Conservation (phyloP, 192 early-diverging fungal species). For the Backusella circina region DNA sequence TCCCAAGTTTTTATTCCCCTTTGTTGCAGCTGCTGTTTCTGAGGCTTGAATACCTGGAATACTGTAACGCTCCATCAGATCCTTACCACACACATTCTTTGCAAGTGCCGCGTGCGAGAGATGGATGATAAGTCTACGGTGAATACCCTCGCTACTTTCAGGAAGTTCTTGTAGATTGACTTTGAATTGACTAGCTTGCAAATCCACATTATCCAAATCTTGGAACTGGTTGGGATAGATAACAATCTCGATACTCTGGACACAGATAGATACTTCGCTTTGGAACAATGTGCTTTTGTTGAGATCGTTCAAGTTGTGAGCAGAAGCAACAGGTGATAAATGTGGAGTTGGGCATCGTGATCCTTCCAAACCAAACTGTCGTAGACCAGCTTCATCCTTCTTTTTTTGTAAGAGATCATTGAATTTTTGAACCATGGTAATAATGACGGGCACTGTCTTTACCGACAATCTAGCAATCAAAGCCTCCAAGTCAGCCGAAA, state of each 20-base stretch:
- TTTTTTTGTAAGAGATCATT: slow-evolving; percentile 56
- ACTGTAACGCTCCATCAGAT: background rate
- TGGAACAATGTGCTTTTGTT: background rate
- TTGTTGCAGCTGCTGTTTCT: background rate
- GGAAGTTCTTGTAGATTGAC: slow-evolving; percentile 14
- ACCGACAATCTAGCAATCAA: slow-evolving; percentile 29
- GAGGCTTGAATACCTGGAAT: background rate
- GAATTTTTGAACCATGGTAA: slow-evolving; percentile 46
- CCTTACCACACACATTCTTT: slow-evolving; percentile 31
- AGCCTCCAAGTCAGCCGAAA: slow-evolving; percentile 4
- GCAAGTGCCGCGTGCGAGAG: slow-evolving; percentile 27
- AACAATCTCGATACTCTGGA: slow-evolving; percentile 29
- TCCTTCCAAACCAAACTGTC: background rate
- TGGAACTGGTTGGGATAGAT: slow-evolving; percentile 43
- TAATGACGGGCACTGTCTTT: slow-evolving; percentile 57
- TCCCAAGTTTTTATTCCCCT: background rate
- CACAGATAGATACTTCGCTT: background rate
- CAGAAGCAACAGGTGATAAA: background rate
- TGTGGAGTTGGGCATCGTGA: background rate
- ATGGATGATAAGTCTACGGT: slow-evolving; percentile 20
- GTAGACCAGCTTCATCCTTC: slow-evolving; percentile 19
- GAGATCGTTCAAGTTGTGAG: background rate
- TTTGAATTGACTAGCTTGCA: slow-evolving; percentile 19
- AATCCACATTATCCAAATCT: slow-evolving; percentile 42
- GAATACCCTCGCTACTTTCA: background rate